Percentiles rank a stretch among this genome's conserved stretches.
Evolutionary conservation across 1,139 yeast genomes (phyloP).

Genomic region (Sugiyamaella xylanicola): DNA sequence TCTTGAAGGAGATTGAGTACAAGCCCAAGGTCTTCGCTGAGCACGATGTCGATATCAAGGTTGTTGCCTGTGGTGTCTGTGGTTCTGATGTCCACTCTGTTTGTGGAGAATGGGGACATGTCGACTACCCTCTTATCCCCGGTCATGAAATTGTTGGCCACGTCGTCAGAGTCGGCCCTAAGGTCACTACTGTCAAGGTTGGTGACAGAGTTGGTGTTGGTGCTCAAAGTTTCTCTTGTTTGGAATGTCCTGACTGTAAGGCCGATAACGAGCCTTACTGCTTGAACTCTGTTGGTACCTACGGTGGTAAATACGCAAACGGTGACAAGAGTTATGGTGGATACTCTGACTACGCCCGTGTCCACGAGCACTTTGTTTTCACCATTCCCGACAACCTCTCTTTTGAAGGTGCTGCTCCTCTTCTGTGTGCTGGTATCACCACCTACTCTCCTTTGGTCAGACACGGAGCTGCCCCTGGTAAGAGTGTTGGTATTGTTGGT

Average conservation of each 20-base stretch:
- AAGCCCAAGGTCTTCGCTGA: constrained; percentile 21
- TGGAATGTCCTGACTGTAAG: constrained; percentile 20
- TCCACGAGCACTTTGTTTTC: constrained; percentile 55
- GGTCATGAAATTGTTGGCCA: constrained; percentile 76
- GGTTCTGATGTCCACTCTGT: constrained; percentile 59
- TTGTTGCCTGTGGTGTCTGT: constrained; percentile 61
- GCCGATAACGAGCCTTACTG: constrained; percentile 23
- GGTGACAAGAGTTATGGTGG: constrained; percentile 55
- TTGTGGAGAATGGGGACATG: constrained; percentile 47
- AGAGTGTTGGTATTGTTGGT: constrained; percentile 55
- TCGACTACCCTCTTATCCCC: constrained; percentile 41
- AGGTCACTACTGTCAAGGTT: constrained; percentile 49
- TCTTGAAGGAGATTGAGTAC: constrained; percentile 19
- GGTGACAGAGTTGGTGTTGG: constrained; percentile 58
- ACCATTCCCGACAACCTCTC: constrained; percentile 56
- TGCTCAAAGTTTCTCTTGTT: constrained; percentile 37
- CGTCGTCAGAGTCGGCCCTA: constrained; percentile 63
- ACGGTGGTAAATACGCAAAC: constrained; percentile 17
- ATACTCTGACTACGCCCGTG: constrained; percentile 58
- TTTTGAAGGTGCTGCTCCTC: constrained; percentile 50
- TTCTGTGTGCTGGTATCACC: constrained; percentile 70
- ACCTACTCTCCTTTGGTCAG: constrained; percentile 58
- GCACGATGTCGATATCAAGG: constrained; percentile 49
- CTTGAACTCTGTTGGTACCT: constrained; percentile 17
- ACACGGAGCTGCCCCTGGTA: constrained; percentile 53